phyloP scores from a whole-genome alignment of 2,329 filamentous ascomycete species.

The Simplicillium sp. region DNA sequence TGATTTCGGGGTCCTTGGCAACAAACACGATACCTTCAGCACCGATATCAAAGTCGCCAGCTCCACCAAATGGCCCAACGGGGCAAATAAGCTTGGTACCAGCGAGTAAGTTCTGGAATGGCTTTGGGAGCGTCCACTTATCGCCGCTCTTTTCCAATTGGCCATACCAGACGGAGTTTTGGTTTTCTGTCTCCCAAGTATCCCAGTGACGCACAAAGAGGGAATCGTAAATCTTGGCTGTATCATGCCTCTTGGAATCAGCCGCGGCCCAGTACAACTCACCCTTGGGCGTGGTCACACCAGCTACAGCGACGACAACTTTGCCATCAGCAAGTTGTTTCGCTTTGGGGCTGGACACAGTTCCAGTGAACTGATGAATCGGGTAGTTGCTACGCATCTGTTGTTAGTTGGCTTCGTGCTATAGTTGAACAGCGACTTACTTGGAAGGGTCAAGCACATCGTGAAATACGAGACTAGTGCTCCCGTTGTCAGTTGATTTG shows the following conservation, averaged over 20 bases:
- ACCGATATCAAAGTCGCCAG: conserved; percentile 71
- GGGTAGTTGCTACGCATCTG: conserved; percentile 22
- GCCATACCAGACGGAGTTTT: conserved; percentile 65
- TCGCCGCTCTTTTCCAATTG: conserved; percentile 38
- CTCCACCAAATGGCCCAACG: conserved; percentile 68
- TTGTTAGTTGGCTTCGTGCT: neutral
- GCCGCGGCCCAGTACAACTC: conserved; percentile 57
- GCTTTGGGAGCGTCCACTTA: conserved; percentile 30
- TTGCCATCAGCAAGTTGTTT: conserved; percentile 38
- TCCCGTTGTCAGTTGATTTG: conserved; percentile 37
- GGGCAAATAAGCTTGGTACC: conserved; percentile 54
- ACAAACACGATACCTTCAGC: conserved; percentile 60
- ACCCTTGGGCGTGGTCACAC: conserved; percentile 58
- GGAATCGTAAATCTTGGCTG: conserved; percentile 61
- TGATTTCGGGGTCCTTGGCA: conserved; percentile 62
- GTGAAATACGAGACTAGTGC: conserved; percentile 34
- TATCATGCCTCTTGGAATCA: conserved; percentile 49
- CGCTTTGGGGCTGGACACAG: conserved; percentile 49
- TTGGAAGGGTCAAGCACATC: conserved; percentile 15
- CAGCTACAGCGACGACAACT: conserved; percentile 49
- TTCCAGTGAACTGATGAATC: conserved; percentile 39
- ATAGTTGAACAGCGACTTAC: neutral
- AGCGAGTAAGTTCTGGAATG: conserved; percentile 54
- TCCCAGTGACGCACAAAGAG: conserved; percentile 83
- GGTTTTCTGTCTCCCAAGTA: conserved; percentile 58